Base-by-base conservation (phyloP, 106 monocot species). In the Narthecium ossifragum region DNA sequence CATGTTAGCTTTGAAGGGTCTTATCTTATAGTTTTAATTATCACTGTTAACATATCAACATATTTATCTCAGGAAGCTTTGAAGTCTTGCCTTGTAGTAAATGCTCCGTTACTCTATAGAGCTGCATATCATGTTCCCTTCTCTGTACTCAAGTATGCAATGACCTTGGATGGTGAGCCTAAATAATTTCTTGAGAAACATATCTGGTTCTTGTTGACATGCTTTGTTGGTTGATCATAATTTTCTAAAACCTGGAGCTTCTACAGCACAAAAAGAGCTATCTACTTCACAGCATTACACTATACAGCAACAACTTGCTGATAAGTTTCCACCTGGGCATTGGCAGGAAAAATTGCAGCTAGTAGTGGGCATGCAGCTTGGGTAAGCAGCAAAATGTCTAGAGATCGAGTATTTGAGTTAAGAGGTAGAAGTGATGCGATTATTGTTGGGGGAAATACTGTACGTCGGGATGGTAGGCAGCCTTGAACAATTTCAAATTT, bases 301-400 rank as follows among this genome's bases (percentile, higher is more conserved):
- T n/a, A n/a, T n/a, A n/a, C n/a, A 0, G 43, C 6, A 0, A 43
- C 43, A 43, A 13, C 18, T 43, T 13, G 11, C 6, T 43, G 11
- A 18, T 1, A 13, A 3, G 0, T 43, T 43, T 43, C 18, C 10
- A 11, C 11, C n/a, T 36, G 26, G 33, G 0, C 30, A 26, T 53
- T 76, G 34, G 20, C 61, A 99, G 98, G 98, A 55, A 99, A 99
- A 77, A 99, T 99, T 82, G 98, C 91, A 15, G 76, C 91, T 51
- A 91, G 79, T 17, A 99, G 75, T 84, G 98, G 98, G 59, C 87
- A 99, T 82, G 98, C 98, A 57, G 91, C 98, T 33, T 99, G 98
- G 98, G 72, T 99, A 39, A 99, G 98, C 60, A 82, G 91, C 78
- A 82, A 70, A 37, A 15, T 74, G 27, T 99, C 91, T 15, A 78